Evolutionary conservation across 306 rosid species (phyloP), one percentile per base, ranked within the genome.

Genomic region (Dalbergia oliveri): DNA sequence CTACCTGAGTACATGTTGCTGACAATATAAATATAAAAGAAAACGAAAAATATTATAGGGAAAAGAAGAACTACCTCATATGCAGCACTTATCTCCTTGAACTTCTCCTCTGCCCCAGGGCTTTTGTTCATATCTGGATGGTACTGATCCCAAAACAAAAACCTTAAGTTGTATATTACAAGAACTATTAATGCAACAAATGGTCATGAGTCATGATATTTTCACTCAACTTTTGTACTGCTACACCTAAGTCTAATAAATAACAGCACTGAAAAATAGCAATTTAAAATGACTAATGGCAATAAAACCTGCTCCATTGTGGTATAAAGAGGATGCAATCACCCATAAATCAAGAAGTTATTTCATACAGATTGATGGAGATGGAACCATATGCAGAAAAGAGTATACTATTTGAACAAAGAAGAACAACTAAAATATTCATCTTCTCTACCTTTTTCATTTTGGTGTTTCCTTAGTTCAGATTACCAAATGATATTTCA

Each of bases 81-180:
- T 23, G 98, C 99, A 83, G 96, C 94, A 85, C 98, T 90, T 70
- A 95, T 95, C 88, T 93, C 96, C 82, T 95, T 93, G 89, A 95
- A 95, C 84, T 85, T 95, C 75, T 95, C 99, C 79, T 95, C 99
- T 18, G 97, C 89, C 77, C 96, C 97, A 18, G 93, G 89, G 61
- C 70, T 86, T 88, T 86, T 93, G 81, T 85, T 92, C 90, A 92
- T 80, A 82, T 94, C 98, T 34, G 98, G 99, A 90, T 95, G 99
- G 82, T 93, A 90, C 99, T 95, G 85, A 80, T 79, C 51, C 79
- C 34, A 54, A 71, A 56, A 74, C 64, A 8, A 45, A 49, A 73
- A 75, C 47, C 71, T 78, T 75, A 16, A 72, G 74, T 44, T 15
- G 23, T 2, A 70, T 45, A 15, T 26, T 58, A 82, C 76, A 51